Percentiles rank a stretch among this genome's conserved stretches.
phyloP scores from a whole-genome alignment of 108 stramenopile species.

The Nitzschia putrida region DNA sequence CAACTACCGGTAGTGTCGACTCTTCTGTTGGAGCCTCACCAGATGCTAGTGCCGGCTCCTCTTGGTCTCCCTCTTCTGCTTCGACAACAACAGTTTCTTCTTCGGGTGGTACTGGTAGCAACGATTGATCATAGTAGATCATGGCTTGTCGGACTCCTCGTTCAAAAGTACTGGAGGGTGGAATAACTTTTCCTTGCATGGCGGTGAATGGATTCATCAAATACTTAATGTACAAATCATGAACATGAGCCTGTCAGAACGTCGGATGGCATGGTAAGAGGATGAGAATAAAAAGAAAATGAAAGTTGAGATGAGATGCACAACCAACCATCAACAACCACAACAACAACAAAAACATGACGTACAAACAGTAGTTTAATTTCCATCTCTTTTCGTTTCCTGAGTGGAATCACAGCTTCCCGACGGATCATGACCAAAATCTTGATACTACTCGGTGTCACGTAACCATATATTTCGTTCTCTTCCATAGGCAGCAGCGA shows the following conservation, averaged over 20 bases:
- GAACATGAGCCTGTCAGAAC: conserved; percentile 32
- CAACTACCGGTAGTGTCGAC: too few relatives aligned
- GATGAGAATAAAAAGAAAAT: neutral
- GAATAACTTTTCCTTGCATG: conserved; percentile 37
- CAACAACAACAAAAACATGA: conserved; percentile 11
- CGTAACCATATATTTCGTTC: conserved; percentile 43
- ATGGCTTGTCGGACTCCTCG: conserved; percentile 25
- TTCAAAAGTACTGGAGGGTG: conserved; percentile 28
- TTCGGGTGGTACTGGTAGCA: neutral
- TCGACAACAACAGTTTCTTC: too few relatives aligned
- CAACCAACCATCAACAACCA: neutral
- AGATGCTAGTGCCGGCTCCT: too few relatives aligned
- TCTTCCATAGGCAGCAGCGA: conserved; percentile 48
- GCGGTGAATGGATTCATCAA: conserved; percentile 53
- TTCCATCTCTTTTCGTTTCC: conserved; percentile 41
- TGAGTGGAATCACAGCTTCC: conserved; percentile 27
- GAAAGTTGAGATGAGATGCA: neutral
- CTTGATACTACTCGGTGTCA: conserved; percentile 47
- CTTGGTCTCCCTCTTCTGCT: too few relatives aligned
- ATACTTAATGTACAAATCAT: conserved; percentile 49
- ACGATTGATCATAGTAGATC: conserved; percentile 25
- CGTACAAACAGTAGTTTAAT: conserved; percentile 55
- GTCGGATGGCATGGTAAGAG: neutral
- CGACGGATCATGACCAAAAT: conserved; percentile 45
- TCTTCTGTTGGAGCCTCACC: too few relatives aligned